A percentile compares a stretch with the other conserved stretches of the same genome.
Conservation (phyloP, 2,329 filamentous ascomycete genomes). For the Trichophyton simii region DNA sequence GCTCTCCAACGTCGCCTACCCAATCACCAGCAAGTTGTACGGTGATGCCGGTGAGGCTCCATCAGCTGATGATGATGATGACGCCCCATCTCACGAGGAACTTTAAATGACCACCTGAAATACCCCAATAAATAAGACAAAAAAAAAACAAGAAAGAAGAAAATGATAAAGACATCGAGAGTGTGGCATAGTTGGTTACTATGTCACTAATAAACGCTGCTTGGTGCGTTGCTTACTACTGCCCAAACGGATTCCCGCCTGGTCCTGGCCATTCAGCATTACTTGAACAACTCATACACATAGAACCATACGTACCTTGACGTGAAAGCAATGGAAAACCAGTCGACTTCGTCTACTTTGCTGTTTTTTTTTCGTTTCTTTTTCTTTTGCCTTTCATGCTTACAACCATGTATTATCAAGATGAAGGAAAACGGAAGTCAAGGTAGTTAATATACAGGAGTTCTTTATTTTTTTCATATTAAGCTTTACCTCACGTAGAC, state of each 20-base stretch:
- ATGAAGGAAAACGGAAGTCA: neutral
- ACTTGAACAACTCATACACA: neutral
- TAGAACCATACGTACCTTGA: slow-evolving; percentile 1
- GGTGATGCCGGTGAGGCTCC: slow-evolving; percentile 48
- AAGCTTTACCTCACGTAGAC: neutral
- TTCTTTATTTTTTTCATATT: neutral
- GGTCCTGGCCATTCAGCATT: neutral
- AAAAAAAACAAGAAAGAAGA: slow-evolving; percentile 6
- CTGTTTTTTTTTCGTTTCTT: neutral
- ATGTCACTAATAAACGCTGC: neutral
- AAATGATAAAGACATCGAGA: slow-evolving; percentile 5
- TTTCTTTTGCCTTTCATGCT: neutral
- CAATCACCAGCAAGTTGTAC: slow-evolving; percentile 98
- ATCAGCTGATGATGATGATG: slow-evolving; percentile 52
- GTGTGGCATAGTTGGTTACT: neutral
- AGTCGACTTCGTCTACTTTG: neutral
- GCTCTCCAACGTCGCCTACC: slow-evolving; percentile 89
- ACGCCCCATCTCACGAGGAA: slow-evolving; percentile 66
- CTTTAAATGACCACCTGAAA: slow-evolving; percentile 43
- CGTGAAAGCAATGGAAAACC: neutral
- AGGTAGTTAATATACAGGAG: slow-evolving; percentile 3
- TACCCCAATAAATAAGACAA: slow-evolving; percentile 7
- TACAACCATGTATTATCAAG: slow-evolving; percentile 3
- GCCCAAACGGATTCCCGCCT: neutral
- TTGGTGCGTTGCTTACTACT: neutral